Base-by-base conservation (phyloP, 2,329 filamentous ascomycete genomes). In the Fusarium tricinctum region DNA sequence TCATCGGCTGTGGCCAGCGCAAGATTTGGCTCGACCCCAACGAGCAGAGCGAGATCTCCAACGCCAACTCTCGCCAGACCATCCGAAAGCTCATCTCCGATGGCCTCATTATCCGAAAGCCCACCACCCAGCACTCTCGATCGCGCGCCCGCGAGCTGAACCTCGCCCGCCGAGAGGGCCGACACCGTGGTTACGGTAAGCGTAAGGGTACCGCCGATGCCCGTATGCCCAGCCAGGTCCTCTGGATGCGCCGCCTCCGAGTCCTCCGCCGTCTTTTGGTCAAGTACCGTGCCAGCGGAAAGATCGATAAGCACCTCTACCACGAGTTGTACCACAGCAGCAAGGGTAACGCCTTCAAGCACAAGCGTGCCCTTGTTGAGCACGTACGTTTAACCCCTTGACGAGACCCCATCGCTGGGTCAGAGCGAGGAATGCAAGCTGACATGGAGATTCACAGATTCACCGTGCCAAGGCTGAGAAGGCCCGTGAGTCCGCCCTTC, bases 261-360 rank as follows among this genome's bases (percentile, higher is more conserved):
- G 95, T 99, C 83, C 94, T 99, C 86, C 95, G 96, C 83, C 96
- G 96, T 83, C 92, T 99, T 70, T 89, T 99, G 77, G 96, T 97
- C 89, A 98, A 98, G 90, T 99, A 99, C 90, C 96, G 96, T 86
- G 95, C 95, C 84, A 92, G 92, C 81, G 97, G 97, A 85, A 99
- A 99, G 92, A 99, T 99, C 84, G 96, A 99, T 89, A 99, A 99
- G 92, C 96, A 99, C 90, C 94, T 99, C 71, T 99, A 99, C 91
- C 96, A 99, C 91, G 94, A 98, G 88, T 93, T 99, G 77, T 99
- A 99, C 91, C 96, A 97, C 86, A 88, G 97, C 83, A 96, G 92
- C 91, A 99, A 99, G 94, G 97, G 96, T 97, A 99, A 99, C 92
- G 95, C 96, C 84, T 99, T 99, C 92, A 99, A 99, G 94, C 96